Evolutionary conservation across 2,329 filamentous ascomycete genomes (phyloP), one percentile per base, ranked within the genome.

Genomic region (Aphanocladium album): DNA sequence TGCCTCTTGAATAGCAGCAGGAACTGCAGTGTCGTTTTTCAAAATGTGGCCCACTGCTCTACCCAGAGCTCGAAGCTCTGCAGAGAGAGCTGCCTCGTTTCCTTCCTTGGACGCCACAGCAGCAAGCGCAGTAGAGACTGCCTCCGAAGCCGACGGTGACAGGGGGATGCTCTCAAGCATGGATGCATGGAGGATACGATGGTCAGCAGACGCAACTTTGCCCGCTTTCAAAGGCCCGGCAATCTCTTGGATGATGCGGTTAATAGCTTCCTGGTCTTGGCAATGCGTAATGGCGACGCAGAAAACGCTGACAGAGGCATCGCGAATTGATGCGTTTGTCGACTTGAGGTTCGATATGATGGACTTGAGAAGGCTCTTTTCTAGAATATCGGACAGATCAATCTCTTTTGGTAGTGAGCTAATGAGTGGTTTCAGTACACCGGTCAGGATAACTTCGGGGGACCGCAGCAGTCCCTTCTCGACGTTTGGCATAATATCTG

Each of bases 301-400:
- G 72, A 98, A 96, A 8, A 89, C 89, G 43, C 82, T 80, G 23
- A 93, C 76, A 9, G 90, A 89, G 25, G 91, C 92, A 63, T 83
- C 83, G 60, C 93, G 87, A 63, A 97, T 91, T 2, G 76, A 75
- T 16, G 84, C 78, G 72, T 96, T 98, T 69, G 89, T 93, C 1
- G 95, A 98, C 74, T 96, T 97, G 73, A 93, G 81, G 70, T 92
- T 96, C 45, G 91, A 87, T n/a, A 98, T 76, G 14, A 99, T 78
- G 6, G 92, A 91, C 73, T 96, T 98, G 41, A 96, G 74, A 39
- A 99, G 80, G 63, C 89, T 89, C 27, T 81, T 79, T 57, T 83
- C 81, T 19, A 98, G 79, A 5, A 89, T 77, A 41, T 86, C 83
- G 9, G 93, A 93, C 19, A 98, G 80, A 68, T 99, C 93, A 67